Conservation (phyloP, 805 yeast genomes). For the Cyberlindnera euphorbiae region DNA sequence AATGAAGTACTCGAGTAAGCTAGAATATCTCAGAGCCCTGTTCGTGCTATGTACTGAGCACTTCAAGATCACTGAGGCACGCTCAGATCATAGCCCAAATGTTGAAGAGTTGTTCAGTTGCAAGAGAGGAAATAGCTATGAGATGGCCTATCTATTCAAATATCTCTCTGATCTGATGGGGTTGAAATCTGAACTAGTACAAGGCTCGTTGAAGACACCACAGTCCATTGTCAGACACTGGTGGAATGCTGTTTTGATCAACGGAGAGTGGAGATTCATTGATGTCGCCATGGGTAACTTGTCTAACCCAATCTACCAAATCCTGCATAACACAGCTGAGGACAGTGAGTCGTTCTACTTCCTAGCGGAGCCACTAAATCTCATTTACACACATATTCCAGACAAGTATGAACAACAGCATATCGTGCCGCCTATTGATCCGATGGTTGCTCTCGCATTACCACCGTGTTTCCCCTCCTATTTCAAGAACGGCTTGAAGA, state of each 20-base stretch:
- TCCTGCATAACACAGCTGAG: constrained; percentile 29
- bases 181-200: constrained; percentile 68
- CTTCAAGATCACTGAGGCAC: constrained; percentile 38
- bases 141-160: constrained; percentile 72
- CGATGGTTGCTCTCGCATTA: constrained; percentile 67
- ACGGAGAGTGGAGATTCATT: constrained; percentile 74
- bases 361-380: constrained; percentile 65
- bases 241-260: constrained; percentile 78
- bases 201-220: constrained; percentile 83
- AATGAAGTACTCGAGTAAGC: constrained; percentile 43
- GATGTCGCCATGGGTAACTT: constrained; percentile 67
- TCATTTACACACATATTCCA: constrained; percentile 86
- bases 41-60: constrained; percentile 59
- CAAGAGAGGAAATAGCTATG: constrained; percentile 60
- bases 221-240: constrained; percentile 72
- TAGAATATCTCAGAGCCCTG: constrained; percentile 63
- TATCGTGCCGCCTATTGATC: constrained; percentile 78
- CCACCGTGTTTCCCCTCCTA: constrained; percentile 88
- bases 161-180: constrained; percentile 66
- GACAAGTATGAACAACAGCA: constrained; percentile 76
- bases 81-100: constrained; percentile 17
- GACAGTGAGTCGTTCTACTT: constrained; percentile 57
- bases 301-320: constrained; percentile 46
- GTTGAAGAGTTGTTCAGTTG: constrained; percentile 38
- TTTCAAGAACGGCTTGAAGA: constrained; percentile 50